Evolutionary conservation across 2,329 filamentous ascomycete genomes (phyloP).

Genomic region (Teratosphaeria zuluensis): DNA sequence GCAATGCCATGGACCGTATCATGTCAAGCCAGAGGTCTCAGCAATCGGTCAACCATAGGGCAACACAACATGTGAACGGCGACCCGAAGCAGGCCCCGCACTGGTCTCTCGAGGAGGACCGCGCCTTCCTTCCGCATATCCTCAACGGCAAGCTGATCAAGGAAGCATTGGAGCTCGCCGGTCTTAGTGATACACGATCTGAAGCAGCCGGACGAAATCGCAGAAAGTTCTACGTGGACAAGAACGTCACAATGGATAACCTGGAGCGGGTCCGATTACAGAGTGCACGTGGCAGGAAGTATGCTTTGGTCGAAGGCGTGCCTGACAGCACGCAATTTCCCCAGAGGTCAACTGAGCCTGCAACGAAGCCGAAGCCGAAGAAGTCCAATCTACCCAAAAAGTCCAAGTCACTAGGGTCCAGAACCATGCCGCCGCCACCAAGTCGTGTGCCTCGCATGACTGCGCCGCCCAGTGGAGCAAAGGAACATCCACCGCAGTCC

Average conservation of each 20-base stretch:
- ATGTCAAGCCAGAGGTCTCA: not conserved
- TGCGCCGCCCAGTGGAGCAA: not conserved
- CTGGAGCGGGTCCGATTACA: not conserved
- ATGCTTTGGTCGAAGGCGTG: not conserved
- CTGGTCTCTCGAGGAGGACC: not conserved
- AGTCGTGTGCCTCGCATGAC: not conserved
- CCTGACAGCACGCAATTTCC: not conserved
- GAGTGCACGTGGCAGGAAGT: not conserved
- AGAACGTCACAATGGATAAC: not conserved
- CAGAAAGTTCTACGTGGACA: not conserved
- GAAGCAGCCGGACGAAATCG: not conserved
- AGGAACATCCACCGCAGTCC: not conserved
- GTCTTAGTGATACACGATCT: not conserved
- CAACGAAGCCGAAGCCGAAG: not conserved
- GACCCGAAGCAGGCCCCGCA: not conserved
- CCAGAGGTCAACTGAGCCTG: not conserved
- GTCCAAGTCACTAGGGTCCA: not conserved
- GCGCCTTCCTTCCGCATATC: not conserved
- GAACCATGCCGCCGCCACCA: not conserved
- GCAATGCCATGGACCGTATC: not conserved
- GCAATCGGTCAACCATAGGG: not conserved
- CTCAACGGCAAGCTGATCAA: not conserved
- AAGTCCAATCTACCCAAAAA: not conserved
- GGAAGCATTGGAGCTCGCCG: not conserved
- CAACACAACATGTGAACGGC: not conserved